These are phyloP conservation scores for Candida broadrunensis DNA, from an alignment of 805 yeast species.

Conservation along the genomic window DNA sequence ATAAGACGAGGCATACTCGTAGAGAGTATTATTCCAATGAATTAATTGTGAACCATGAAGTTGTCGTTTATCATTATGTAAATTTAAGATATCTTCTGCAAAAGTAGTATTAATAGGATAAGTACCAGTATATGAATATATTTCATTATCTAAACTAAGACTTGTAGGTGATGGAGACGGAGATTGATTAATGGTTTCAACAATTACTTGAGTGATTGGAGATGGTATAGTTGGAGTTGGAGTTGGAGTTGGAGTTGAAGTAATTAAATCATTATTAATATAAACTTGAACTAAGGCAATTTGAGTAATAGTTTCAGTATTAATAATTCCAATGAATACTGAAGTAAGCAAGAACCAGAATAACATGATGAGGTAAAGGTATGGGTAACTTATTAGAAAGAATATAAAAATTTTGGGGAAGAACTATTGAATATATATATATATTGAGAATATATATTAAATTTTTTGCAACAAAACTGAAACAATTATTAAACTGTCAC, in stretches of 20 bases:
- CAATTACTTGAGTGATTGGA: neutral
- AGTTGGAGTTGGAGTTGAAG: neutral
- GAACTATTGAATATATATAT: too few species aligned
- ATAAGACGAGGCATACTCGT: constrained; percentile 27
- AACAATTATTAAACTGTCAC: too few species aligned
- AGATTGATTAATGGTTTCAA: neutral
- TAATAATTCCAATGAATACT: too few species aligned
- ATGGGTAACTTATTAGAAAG: too few species aligned
- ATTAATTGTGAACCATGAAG: constrained; percentile 27
- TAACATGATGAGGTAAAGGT: too few species aligned
- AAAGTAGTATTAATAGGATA: constrained; percentile 12
- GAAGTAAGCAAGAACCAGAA: too few species aligned
- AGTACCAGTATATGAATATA: constrained; percentile 6
- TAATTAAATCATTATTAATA: neutral
- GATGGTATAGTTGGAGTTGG: neutral
- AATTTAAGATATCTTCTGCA: constrained; percentile 17
- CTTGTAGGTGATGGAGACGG: neutral
- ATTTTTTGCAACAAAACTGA: too few species aligned
- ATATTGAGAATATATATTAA: too few species aligned
- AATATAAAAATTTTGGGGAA: too few species aligned
- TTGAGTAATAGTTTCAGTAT: neutral
- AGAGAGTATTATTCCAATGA: constrained; percentile 29
- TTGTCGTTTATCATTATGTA: constrained; percentile 28
- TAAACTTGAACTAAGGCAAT: neutral
- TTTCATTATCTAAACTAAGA: neutral